phyloP scores from a whole-genome alignment of 1,284 basidiomycete species.

The Ustilago shanxiensis region DNA sequence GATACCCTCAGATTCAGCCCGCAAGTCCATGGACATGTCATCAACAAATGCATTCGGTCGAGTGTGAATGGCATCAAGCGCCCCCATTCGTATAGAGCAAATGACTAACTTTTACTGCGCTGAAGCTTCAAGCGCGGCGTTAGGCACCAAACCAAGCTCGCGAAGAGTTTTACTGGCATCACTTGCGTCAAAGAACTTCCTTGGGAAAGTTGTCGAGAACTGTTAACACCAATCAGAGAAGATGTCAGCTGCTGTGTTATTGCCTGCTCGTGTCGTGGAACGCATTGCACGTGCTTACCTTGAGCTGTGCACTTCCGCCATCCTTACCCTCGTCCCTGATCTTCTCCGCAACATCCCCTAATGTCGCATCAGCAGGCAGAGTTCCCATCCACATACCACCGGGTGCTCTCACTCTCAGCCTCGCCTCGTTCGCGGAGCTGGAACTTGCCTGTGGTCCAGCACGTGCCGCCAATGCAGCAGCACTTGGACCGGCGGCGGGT shows the following conservation, averaged over 20 bases:
- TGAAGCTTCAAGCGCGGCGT: conserved; percentile 65
- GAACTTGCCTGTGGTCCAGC: conserved; percentile 35
- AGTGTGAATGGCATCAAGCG: not conserved
- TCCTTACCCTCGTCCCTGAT: conserved; percentile 59
- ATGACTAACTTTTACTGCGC: conserved; percentile 13
- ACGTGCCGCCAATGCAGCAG: conserved; percentile 40
- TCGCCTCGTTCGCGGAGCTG: conserved; percentile 58
- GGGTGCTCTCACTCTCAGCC: conserved; percentile 62
- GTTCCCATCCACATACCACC: conserved; percentile 66
- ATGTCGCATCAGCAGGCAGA: conserved; percentile 57
- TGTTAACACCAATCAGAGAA: conserved; percentile 20
- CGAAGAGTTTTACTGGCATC: conserved; percentile 60
- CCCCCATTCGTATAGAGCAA: not conserved
- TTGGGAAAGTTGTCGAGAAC: conserved; percentile 68
- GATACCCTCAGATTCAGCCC: no score
- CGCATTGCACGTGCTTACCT: conserved; percentile 36
- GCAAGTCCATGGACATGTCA: not conserved
- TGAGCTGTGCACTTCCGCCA: conserved; percentile 44
- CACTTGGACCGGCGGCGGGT: conserved; percentile 38
- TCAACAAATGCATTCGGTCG: not conserved
- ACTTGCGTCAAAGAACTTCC: conserved; percentile 60
- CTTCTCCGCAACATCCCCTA: conserved; percentile 53
- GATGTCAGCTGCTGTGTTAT: not conserved
- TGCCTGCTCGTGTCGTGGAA: not conserved
- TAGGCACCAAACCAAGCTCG: conserved; percentile 68